phyloP scores from a whole-genome alignment of 495 filamentous ascomycete genomes.

The Tuber calosporum region DNA sequence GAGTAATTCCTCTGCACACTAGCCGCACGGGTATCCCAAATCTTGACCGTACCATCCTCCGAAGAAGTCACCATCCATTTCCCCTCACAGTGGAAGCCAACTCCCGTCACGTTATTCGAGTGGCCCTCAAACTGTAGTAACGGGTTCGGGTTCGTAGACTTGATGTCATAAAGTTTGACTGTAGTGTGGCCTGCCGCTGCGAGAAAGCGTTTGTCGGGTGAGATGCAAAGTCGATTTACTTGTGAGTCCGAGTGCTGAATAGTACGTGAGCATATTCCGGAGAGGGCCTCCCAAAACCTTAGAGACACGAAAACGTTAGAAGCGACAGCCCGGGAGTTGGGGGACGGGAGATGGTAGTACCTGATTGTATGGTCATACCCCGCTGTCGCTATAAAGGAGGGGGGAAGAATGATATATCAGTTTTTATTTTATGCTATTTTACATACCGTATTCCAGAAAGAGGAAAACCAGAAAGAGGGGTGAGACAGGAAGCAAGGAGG shows the following conservation, averaged over 20 bases:
- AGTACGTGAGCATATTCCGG: slow-evolving; percentile 92
- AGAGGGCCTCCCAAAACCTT: slow-evolving; percentile 97
- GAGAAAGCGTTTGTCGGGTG: slow-evolving; percentile 91
- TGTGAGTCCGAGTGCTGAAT: slow-evolving; percentile 97
- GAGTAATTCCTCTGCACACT: slow-evolving; percentile 85
- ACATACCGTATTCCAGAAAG: slow-evolving; percentile 7
- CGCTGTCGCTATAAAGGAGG: slow-evolving; percentile 49
- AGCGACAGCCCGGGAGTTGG: slow-evolving; percentile 7
- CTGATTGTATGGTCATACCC: slow-evolving; percentile 99
- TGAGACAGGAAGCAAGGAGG: background rate
- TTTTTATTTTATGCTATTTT: slow-evolving; percentile 11
- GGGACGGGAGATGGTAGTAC: slow-evolving; percentile 48
- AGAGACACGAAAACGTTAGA: slow-evolving; percentile 11
- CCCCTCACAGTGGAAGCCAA: slow-evolving; percentile 95
- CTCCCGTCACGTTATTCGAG: slow-evolving; percentile 87
- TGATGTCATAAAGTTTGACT: slow-evolving; percentile 96
- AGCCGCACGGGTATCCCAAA: slow-evolving; percentile 91
- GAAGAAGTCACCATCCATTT: slow-evolving; percentile 99
- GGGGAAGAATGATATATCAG: slow-evolving; percentile 22
- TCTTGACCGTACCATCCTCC: slow-evolving; percentile 95
- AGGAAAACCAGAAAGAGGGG: background rate
- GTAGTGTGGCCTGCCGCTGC: slow-evolving; percentile 90
- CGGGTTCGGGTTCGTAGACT: slow-evolving; percentile 87
- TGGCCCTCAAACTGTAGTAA: slow-evolving; percentile 91
- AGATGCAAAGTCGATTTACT: slow-evolving; percentile 96